A percentile compares a stretch with the other conserved stretches of the same genome.
Evolutionary conservation across 2,329 filamentous ascomycete species (phyloP).

Genomic region (Akanthomyces uredinophilus): DNA sequence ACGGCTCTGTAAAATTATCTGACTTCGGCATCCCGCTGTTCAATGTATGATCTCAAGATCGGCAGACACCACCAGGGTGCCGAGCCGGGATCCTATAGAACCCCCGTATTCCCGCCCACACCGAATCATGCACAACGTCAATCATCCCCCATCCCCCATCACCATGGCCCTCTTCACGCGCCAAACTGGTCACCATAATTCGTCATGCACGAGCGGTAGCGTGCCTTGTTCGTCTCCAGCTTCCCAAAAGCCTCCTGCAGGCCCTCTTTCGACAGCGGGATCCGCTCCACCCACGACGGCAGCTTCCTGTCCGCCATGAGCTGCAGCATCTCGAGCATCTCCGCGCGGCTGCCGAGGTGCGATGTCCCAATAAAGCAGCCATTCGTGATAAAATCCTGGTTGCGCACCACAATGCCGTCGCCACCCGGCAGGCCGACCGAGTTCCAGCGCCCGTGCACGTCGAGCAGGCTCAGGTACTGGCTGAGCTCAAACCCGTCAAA

Average conservation of each 20-base stretch:
- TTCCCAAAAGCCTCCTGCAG: constrained; percentile 64
- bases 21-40: too few species aligned
- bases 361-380: constrained; percentile 67
- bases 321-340: constrained; percentile 68
- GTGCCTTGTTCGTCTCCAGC: constrained; percentile 65
- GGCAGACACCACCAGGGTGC: too few species aligned
- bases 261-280: constrained; percentile 68
- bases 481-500: constrained; percentile 62
- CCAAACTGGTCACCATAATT: constrained; percentile 66
- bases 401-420: constrained; percentile 63
- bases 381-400: constrained; percentile 70
- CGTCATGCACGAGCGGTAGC: constrained; percentile 71
- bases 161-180: constrained; percentile 24
- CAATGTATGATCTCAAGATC: too few species aligned
- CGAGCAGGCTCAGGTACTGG: constrained; percentile 72
- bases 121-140: not conserved
- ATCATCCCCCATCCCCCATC: not conserved
- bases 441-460: constrained; percentile 76
- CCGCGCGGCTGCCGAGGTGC: constrained; percentile 64
- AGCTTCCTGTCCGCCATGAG: constrained; percentile 65
- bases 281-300: constrained; percentile 65
- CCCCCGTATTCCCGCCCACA: too few species aligned
- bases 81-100: too few species aligned
- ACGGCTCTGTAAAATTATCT: too few species aligned
- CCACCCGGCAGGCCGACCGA: constrained; percentile 76